Evolutionary conservation across 2,329 filamentous ascomycete species (phyloP).

Genomic region (Verruconis gallopava): DNA sequence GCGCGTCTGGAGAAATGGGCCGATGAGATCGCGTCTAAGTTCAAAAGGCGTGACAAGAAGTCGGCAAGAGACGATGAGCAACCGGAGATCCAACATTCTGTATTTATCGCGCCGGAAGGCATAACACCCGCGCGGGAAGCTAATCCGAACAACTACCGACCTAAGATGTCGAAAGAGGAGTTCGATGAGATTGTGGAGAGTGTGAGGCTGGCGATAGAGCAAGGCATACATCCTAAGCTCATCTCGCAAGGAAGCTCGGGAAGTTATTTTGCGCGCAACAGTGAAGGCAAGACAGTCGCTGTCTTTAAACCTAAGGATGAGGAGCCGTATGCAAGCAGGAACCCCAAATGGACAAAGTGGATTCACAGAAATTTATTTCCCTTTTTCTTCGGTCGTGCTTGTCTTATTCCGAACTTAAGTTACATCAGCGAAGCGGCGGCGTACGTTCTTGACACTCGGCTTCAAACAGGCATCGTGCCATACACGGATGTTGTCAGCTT

Average conservation of each 20-base stretch:
- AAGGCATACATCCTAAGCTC: constrained; percentile 86
- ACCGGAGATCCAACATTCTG: constrained; percentile 91
- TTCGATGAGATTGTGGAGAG: constrained; percentile 86
- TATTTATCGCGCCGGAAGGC: constrained; percentile 87
- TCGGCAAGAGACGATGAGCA: constrained; percentile 69
- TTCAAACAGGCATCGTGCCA: constrained; percentile 84
- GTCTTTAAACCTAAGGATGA: constrained; percentile 99
- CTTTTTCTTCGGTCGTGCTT: constrained; percentile 91
- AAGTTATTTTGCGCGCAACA: constrained; percentile 91
- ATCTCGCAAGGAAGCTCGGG: constrained; percentile 96
- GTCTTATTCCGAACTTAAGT: constrained; percentile 90
- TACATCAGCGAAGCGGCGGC: constrained; percentile 97
- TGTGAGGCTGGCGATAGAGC: constrained; percentile 77
- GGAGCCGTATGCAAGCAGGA: constrained; percentile 91
- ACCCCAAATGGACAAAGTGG: constrained; percentile 99
- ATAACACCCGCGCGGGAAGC: constrained; percentile 66
- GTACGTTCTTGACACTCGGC: constrained; percentile 81
- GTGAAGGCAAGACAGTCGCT: constrained; percentile 84
- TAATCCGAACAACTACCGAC: constrained; percentile 24
- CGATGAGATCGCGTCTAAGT: constrained; percentile 92
- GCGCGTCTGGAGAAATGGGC: constrained; percentile 91
- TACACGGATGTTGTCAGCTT: constrained; percentile 92
- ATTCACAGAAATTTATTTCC: constrained; percentile 95
- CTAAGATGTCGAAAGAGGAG: constrained; percentile 57
- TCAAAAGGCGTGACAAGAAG: constrained; percentile 69